Evolutionary conservation across 192 early-diverging fungal species (phyloP).

Genomic region (Linderina pennispora): DNA sequence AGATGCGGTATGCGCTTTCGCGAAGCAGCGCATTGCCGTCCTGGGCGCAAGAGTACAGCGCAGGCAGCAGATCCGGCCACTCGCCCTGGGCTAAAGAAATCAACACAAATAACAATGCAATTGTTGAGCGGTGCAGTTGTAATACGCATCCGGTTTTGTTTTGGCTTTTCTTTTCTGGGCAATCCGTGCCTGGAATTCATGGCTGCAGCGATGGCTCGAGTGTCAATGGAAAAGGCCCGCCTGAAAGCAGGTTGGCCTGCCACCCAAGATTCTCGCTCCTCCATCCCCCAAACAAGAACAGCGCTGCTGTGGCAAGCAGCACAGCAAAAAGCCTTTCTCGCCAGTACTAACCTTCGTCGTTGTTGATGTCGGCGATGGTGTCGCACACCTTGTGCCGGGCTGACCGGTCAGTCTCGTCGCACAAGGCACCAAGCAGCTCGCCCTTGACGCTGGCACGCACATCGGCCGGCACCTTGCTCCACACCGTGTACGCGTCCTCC

Average conservation of each 20-base stretch:
- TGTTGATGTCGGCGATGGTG: slow-evolving; percentile 84
- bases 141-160: too few relatives aligned
- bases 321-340: too few relatives aligned
- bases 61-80: slow-evolving; percentile 79
- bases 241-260: too few relatives aligned
- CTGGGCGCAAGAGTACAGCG: slow-evolving; percentile 77
- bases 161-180: too few relatives aligned
- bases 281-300: too few relatives aligned
- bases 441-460: slow-evolving; percentile 65
- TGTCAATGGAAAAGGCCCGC: too few relatives aligned
- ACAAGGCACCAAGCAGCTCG: slow-evolving; percentile 73
- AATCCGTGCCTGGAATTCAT: too few relatives aligned
- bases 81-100: slow-evolving; percentile 13
- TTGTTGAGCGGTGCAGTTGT: too few relatives aligned
- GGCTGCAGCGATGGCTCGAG: too few relatives aligned
- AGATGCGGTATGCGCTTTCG: slow-evolving; percentile 87
- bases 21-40: slow-evolving; percentile 68
- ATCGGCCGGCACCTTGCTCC: slow-evolving; percentile 60
- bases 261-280: too few relatives aligned
- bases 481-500: slow-evolving; percentile 58
- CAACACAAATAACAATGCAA: neutral
- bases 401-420: slow-evolving; percentile 61
- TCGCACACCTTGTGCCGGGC: slow-evolving; percentile 93
- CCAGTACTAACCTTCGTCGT: slow-evolving; percentile 47
- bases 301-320: too few relatives aligned